Evolutionary conservation across 257 asterid genomes (phyloP).

Genomic region (Cinchona pubescens): DNA sequence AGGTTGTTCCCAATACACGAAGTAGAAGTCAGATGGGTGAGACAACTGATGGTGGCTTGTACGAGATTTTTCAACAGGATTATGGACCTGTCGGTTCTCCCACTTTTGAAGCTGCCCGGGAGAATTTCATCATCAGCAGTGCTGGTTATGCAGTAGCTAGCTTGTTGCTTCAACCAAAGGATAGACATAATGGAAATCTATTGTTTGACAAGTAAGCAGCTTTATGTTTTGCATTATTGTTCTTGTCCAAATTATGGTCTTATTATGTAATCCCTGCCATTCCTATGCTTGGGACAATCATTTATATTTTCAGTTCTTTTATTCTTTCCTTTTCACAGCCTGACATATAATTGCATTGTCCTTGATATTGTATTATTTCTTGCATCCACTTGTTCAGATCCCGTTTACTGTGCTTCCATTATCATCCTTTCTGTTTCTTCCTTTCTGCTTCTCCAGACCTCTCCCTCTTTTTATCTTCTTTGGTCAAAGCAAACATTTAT

Average conservation of each 20-base stretch:
- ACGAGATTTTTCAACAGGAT: slow-evolving; percentile 97
- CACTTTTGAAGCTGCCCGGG: slow-evolving; percentile 93
- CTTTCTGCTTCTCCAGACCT: background rate
- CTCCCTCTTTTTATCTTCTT: background rate
- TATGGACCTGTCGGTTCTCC: slow-evolving; percentile 98
- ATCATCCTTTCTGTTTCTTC: too few relatives aligned
- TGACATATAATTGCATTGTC: background rate
- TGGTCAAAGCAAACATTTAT: background rate
- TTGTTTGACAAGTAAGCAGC: slow-evolving; percentile 82
- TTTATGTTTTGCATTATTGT: slow-evolving; percentile 3
- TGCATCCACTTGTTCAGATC: background rate
- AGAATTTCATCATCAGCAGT: slow-evolving; percentile 92
- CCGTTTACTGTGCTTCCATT: background rate
- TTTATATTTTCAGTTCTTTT: background rate
- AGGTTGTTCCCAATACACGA: slow-evolving; percentile 95
- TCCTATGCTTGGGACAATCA: background rate
- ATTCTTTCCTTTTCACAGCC: background rate
- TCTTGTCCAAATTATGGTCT: slow-evolving; percentile 22
- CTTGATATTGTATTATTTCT: background rate
- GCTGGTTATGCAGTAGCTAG: slow-evolving; percentile 99
- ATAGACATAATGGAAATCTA: slow-evolving; percentile 97
- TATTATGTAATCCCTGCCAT: background rate
- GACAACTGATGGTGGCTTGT: slow-evolving; percentile 97
- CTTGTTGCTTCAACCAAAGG: slow-evolving; percentile 98
- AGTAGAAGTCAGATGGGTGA: slow-evolving; percentile 99